Conservation (phyloP, 306 rosid species). For the Trifolium pratense region DNA sequence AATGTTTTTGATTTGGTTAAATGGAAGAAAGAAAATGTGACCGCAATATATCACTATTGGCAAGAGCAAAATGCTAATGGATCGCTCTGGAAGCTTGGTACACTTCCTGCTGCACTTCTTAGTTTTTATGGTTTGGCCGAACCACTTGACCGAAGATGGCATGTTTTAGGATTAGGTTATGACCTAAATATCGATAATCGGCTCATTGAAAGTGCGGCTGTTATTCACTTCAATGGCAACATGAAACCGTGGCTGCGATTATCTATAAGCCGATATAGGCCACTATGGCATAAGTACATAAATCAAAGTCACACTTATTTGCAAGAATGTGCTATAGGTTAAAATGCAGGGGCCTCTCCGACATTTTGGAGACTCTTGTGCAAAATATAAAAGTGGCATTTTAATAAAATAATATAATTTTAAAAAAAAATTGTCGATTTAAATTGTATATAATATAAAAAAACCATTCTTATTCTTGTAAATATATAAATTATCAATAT, state of each 20-base stretch:
- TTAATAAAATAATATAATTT: too few relatives aligned
- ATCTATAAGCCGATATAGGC: constrained; percentile 79
- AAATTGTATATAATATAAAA: too few relatives aligned
- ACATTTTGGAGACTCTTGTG: too few relatives aligned
- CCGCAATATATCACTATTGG: constrained; percentile 86
- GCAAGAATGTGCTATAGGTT: constrained; percentile 70
- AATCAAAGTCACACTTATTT: constrained; percentile 76
- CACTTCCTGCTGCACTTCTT: constrained; percentile 84
- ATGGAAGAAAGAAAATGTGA: constrained; percentile 82
- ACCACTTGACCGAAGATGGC: constrained; percentile 98
- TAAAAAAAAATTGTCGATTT: too few relatives aligned
- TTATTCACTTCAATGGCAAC: constrained; percentile 87
- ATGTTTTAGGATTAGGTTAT: constrained; percentile 88
- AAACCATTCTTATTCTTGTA: too few relatives aligned
- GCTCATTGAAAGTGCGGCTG: constrained; percentile 85
- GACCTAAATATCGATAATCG: constrained; percentile 76
- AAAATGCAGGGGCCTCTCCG: too few relatives aligned
- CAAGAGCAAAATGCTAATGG: constrained; percentile 80
- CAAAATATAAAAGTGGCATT: too few relatives aligned
- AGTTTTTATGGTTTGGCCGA: constrained; percentile 91
- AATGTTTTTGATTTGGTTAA: constrained; percentile 79
- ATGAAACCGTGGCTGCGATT: constrained; percentile 98
- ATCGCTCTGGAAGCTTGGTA: constrained; percentile 82
- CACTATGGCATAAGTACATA: constrained; percentile 80
- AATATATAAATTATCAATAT: too few relatives aligned